phyloP scores from a whole-genome alignment of 1,284 basidiomycete genomes.

The Ceratobasidium sp. region DNA sequence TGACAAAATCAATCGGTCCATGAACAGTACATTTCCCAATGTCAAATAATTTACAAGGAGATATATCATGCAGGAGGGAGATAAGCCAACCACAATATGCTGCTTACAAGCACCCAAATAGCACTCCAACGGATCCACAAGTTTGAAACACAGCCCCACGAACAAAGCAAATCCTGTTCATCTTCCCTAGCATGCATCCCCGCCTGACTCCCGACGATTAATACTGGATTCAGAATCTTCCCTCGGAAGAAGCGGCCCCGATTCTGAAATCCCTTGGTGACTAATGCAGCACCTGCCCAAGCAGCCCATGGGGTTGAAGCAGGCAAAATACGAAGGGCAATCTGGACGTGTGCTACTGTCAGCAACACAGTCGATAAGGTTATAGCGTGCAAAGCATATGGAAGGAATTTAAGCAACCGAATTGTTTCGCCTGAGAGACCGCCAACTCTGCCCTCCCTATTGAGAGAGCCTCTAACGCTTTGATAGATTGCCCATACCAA shows the following conservation, averaged over 20 bases:
- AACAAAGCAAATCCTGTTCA: slow-evolving; percentile 6
- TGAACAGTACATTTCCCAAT: too few relatives aligned
- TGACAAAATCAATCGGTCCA: too few relatives aligned
- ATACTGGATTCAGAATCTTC: too few relatives aligned
- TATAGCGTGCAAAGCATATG: slow-evolving; percentile 79
- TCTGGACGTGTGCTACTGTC: slow-evolving; percentile 90
- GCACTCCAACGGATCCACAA: slow-evolving; percentile 80
- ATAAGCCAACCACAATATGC: slow-evolving; percentile 88
- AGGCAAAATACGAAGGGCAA: slow-evolving; percentile 80
- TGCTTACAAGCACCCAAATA: slow-evolving; percentile 78
- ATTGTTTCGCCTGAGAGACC: too few relatives aligned
- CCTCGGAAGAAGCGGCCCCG: too few relatives aligned
- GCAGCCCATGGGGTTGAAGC: slow-evolving; percentile 85
- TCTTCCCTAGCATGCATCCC: slow-evolving; percentile 49
- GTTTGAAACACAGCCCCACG: too few relatives aligned
- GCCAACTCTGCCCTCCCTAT: too few relatives aligned
- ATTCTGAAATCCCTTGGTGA: slow-evolving; percentile 56
- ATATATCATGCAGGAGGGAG: slow-evolving; percentile 96
- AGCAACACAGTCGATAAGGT: slow-evolving; percentile 75
- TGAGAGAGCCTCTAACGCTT: too few relatives aligned
- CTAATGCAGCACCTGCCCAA: slow-evolving; percentile 83
- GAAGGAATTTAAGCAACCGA: too few relatives aligned
- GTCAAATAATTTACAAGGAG: too few relatives aligned
- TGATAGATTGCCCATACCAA: too few relatives aligned
- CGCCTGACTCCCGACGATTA: too few relatives aligned